A percentile compares a stretch with the other conserved stretches of the same genome.
These are phyloP conservation scores for Aspergillus pseudonomiae DNA, from an alignment of 2,329 filamentous ascomycete genomes.

Conservation along the genomic window DNA sequence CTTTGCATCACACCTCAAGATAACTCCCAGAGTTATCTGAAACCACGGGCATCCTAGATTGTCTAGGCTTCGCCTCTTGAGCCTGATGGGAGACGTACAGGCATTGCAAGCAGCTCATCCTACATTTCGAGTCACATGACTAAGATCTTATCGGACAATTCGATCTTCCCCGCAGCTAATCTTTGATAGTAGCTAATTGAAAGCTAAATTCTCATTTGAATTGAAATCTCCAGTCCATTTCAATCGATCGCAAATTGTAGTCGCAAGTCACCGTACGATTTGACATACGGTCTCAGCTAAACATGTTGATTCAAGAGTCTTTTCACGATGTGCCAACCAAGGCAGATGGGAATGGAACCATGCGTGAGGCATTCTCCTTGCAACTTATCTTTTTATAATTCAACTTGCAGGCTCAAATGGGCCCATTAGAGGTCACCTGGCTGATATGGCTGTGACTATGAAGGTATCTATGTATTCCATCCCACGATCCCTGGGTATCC, in stretches of 20 bases:
- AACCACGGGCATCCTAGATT: not conserved
- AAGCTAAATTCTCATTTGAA: not conserved
- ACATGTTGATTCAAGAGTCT: conserved; percentile 42
- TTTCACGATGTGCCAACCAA: conserved; percentile 41
- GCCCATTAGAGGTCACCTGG: conserved; percentile 2
- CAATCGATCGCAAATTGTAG: not conserved
- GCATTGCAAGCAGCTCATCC: too few relatives aligned
- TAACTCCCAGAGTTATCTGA: not conserved
- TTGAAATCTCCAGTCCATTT: not conserved
- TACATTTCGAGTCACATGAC: conserved; percentile 26
- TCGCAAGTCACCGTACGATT: not conserved
- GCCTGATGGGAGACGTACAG: too few relatives aligned
- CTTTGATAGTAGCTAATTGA: not conserved
- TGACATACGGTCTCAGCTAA: not conserved
- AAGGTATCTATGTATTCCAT: conserved; percentile 88
- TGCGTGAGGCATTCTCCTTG: conserved; percentile 33
- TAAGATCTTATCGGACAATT: conserved; percentile 24
- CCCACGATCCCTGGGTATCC: conserved; percentile 83
- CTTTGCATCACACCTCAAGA: not conserved
- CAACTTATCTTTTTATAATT: not conserved
- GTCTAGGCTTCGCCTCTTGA: too few relatives aligned
- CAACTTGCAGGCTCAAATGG: not conserved
- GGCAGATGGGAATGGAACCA: conserved; percentile 40
- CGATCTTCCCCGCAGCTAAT: conserved; percentile 4
- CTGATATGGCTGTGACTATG: not conserved